These are phyloP conservation scores for Leucocoprinus birnbaumii DNA, from an alignment of 768 basidiomycete genomes.

Conservation along the genomic window DNA sequence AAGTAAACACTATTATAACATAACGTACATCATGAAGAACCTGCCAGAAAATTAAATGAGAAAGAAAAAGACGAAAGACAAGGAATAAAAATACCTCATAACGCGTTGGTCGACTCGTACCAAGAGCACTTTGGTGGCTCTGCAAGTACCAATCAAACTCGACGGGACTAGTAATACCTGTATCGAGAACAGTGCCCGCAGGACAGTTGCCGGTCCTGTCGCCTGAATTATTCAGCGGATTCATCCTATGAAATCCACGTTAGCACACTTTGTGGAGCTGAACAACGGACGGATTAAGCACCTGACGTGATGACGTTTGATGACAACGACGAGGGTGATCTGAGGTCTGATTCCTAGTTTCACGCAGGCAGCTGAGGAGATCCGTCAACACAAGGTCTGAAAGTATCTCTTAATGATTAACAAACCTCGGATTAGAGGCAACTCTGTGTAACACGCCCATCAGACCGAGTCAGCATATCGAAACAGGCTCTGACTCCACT, in stretches of 20 bases:
- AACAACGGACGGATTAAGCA: constrained; percentile 9
- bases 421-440: not conserved
- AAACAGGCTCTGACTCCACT: not conserved
- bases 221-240: constrained; percentile 34
- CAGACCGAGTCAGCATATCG: not conserved
- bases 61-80: not conserved
- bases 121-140: constrained; percentile 74
- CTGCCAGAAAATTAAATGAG: constrained; percentile 18
- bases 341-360: constrained; percentile 52
- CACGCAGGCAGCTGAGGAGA: constrained; percentile 53
- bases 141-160: constrained; percentile 80
- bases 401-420: not conserved
- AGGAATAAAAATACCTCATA: no score
- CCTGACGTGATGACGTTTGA: constrained; percentile 70
- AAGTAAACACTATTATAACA: not conserved
- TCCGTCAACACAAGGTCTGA: not conserved
- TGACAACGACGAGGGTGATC: constrained; percentile 80
- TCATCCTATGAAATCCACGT: no score
- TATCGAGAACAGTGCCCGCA: constrained; percentile 79
- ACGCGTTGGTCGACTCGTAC: constrained; percentile 59
- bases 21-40: constrained; percentile 34
- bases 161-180: constrained; percentile 64
- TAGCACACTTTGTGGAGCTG: no score
- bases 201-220: constrained; percentile 64
- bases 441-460: not conserved